phyloP scores from a whole-genome alignment of 1,284 basidiomycete genomes.

The Ustilago xerochloae region DNA sequence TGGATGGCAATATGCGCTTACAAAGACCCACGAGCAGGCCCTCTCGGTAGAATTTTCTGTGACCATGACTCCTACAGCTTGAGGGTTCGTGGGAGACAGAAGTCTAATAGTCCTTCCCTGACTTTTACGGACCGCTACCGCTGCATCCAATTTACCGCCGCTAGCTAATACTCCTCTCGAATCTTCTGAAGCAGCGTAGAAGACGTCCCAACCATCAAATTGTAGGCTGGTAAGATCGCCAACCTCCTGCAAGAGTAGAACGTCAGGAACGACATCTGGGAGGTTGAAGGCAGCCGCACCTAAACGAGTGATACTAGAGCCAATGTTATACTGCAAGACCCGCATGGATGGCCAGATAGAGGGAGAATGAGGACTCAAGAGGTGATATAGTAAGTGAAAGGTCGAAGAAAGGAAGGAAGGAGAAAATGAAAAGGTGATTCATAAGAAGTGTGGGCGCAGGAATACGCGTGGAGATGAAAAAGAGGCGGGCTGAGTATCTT shows the following conservation, averaged over 20 bases:
- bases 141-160: background rate
- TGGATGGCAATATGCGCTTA: background rate
- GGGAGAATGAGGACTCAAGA: too few relatives aligned
- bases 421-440: too few relatives aligned
- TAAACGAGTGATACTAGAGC: background rate
- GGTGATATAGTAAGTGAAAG: background rate
- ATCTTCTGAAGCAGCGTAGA: background rate
- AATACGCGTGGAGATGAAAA: too few relatives aligned
- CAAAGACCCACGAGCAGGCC: background rate
- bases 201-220: background rate
- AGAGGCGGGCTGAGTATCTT: too few relatives aligned
- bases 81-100: background rate
- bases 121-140: background rate
- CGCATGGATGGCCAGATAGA: background rate
- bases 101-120: background rate
- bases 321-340: background rate
- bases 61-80: background rate
- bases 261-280: background rate
- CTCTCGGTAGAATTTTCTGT: background rate
- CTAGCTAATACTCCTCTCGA: background rate
- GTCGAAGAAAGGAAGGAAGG: background rate
- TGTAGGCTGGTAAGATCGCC: background rate
- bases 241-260: background rate
- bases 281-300: background rate
- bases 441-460: too few relatives aligned